Evolutionary conservation across 257 asterid genomes (phyloP).

Genomic region (Penstemon davidsonii): DNA sequence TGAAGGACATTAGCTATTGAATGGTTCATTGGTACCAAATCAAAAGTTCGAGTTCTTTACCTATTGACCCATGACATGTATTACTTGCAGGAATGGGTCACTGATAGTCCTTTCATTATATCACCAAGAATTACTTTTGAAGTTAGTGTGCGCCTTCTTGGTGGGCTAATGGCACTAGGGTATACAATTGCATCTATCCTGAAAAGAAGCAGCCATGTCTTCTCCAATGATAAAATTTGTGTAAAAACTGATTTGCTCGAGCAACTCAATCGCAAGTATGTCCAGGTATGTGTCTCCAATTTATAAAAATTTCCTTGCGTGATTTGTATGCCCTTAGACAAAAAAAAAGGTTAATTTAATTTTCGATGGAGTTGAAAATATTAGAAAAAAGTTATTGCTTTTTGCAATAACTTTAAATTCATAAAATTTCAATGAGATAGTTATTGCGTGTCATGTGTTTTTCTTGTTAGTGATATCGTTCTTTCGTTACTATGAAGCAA

Average conservation of each 20-base stretch:
- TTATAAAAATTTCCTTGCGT: too few relatives aligned
- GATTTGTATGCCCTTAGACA: too few relatives aligned
- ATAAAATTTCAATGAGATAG: constrained; percentile 11
- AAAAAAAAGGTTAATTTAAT: neutral
- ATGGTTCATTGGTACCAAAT: neutral
- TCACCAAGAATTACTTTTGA: constrained; percentile 97
- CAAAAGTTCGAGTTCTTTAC: neutral
- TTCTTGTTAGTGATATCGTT: neutral
- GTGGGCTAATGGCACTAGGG: constrained; percentile 98
- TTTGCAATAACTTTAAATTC: neutral
- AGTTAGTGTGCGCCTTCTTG: constrained; percentile 98
- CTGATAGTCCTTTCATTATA: constrained; percentile 89
- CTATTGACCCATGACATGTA: constrained; percentile 23
- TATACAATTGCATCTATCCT: constrained; percentile 96
- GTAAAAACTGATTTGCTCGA: constrained; percentile 98
- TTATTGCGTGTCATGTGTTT: constrained; percentile 5
- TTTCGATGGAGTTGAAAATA: constrained; percentile 16
- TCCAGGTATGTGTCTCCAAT: constrained; percentile 59
- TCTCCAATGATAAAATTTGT: constrained; percentile 66
- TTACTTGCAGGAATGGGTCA: constrained; percentile 92
- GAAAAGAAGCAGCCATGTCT: constrained; percentile 89
- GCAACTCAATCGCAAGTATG: constrained; percentile 85
- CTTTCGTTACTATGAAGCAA: constrained; percentile 23
- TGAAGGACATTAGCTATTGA: neutral
- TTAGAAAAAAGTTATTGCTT: constrained; percentile 4